Evolutionary conservation across 345 rosid genomes (phyloP), one percentile per base, ranked within the genome.

Genomic region (Corchorus capsularis): DNA sequence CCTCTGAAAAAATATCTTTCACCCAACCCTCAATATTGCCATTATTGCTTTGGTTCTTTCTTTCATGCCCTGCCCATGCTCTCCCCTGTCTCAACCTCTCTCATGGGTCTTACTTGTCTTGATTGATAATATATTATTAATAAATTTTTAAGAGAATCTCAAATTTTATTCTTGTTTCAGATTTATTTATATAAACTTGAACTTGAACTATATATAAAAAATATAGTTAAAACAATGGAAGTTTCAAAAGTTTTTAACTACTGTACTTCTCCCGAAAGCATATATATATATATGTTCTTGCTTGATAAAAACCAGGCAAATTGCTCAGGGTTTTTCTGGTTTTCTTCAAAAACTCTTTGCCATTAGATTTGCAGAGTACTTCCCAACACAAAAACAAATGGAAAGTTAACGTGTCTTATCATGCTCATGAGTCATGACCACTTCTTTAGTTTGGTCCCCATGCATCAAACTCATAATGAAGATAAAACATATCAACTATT

Each of bases 21-120:
- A 67, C 71, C 78, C 55, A 19, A 27, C 72, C 72, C 27, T 1
- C 27, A 27, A 27, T 27, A 27, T 27, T 27, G 27, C 27, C 52
- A 32, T 63, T 69, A 62, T 54, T 80, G 64, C 54, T 49, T 2
- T 62, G 59, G 14, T 65, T 45, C 35, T 75, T 7, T 73, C 56
- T 50, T 20, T 43, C 45, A 56, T 15, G 37, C 65, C 60, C 8
- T 46, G 1, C 53, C 73, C 62, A 54, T 57, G 63, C 63, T 19
- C 60, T 55, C 34, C 32, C 39, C 50, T 32, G 56, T 52, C 73
- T 27, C 45, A 27, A 27, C 37, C 61, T 74, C 43, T 17, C 53
- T 47, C 17, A 35, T 73, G 78, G 80, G 43, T 63, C 49, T 43
- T 69, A 45, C 60, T 69, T 59, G 72, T 78, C 79, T 62, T 72